These are phyloP conservation scores for Exophiala oligosperma DNA, from an alignment of 2,329 filamentous ascomycete genomes.

Conservation along the genomic window DNA sequence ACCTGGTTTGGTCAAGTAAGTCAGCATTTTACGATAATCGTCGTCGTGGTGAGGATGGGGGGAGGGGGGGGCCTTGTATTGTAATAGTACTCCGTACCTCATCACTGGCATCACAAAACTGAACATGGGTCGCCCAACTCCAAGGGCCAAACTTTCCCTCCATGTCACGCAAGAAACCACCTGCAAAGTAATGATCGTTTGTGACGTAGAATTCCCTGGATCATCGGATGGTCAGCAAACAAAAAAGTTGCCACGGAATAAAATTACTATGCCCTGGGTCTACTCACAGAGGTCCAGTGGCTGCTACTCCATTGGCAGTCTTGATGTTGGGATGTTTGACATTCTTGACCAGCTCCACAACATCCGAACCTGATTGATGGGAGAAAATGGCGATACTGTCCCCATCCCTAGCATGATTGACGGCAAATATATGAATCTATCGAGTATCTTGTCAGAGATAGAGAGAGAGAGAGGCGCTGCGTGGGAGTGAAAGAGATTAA, in stretches of 20 bases:
- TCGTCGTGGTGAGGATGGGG: too few species aligned
- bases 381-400: constrained; percentile 22
- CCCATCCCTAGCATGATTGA: constrained; percentile 24
- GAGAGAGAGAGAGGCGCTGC: too few species aligned
- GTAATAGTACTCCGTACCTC: constrained; percentile 1
- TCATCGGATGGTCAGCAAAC: neutral
- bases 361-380: constrained; percentile 17
- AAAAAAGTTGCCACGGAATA: neutral
- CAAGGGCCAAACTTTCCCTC: constrained; percentile 18
- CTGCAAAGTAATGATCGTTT: constrained; percentile 19
- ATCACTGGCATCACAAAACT: constrained; percentile 11
- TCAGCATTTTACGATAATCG: too few species aligned
- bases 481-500: too few species aligned
- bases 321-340: constrained; percentile 24
- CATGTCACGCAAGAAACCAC: constrained; percentile 7
- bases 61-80: too few species aligned
- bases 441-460: neutral
- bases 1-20: constrained; percentile 2
- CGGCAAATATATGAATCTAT: constrained; percentile 23
- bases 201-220: constrained; percentile 17
- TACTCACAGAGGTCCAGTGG: constrained; percentile 14
- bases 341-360: constrained; percentile 19
- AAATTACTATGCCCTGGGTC: neutral
- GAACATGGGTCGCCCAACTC: constrained; percentile 17
- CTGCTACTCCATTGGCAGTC: constrained; percentile 22